These are phyloP conservation scores for Thecamonas trahens DNA, from an alignment of 78 protist species.

Conservation along the genomic window DNA sequence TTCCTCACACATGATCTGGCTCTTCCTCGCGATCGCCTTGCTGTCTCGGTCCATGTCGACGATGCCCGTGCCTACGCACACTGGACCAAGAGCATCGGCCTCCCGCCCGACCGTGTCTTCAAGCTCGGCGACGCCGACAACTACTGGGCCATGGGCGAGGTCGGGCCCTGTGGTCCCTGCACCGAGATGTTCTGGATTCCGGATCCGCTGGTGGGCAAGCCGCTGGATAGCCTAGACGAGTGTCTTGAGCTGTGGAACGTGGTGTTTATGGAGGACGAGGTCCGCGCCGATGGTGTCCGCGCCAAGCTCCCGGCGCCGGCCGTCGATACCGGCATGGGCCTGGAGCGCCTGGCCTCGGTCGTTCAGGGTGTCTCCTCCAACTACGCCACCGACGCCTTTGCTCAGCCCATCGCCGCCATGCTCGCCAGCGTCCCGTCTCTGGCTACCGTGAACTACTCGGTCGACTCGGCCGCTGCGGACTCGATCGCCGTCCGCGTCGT, in stretches of 20 bases:
- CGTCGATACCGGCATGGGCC: slow-evolving; percentile 81
- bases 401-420: not conserved
- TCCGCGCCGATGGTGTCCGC: not conserved
- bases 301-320: slow-evolving; percentile 22
- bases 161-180: slow-evolving; percentile 81
- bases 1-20: slow-evolving; percentile 29
- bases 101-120: slow-evolving; percentile 26
- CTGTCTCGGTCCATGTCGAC: slow-evolving; percentile 32
- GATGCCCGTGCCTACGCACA: slow-evolving; percentile 46
- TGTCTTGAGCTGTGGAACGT: slow-evolving; percentile 72
- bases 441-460: too few relatives aligned
- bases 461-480: not conserved
- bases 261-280: slow-evolving; percentile 51
- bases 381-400: not conserved
- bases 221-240: not conserved
- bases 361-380: slow-evolving; percentile 33
- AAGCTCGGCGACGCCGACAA: slow-evolving; percentile 27
- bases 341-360: slow-evolving; percentile 63
- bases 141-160: slow-evolving; percentile 64
- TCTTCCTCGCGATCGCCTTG: slow-evolving; percentile 31
- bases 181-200: slow-evolving; percentile 54
- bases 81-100: slow-evolving; percentile 35
- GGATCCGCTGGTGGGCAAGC: not conserved
- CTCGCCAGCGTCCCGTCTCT: not conserved
- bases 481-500: slow-evolving; percentile 32